phyloP scores from a whole-genome alignment of 1,139 yeast species.

The Debaryomyces psychrophilus region DNA sequence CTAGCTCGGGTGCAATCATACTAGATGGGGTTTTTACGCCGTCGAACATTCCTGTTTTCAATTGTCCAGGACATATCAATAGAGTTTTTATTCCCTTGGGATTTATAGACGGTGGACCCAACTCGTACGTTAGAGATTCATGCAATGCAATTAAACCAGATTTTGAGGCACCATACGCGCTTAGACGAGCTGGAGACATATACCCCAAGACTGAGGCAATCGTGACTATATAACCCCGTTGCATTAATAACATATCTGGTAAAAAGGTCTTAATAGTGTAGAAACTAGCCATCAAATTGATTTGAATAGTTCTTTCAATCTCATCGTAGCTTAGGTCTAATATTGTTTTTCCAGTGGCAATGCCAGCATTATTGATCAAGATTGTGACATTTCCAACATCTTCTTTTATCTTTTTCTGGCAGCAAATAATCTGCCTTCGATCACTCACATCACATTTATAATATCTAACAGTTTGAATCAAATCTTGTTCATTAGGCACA shows the following conservation, averaged over 20 bases:
- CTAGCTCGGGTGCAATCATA: constrained; percentile 79
- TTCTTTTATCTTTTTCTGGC: constrained; percentile 40
- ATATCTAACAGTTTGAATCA: constrained; percentile 51
- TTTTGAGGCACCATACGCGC: constrained; percentile 88
- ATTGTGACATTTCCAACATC: constrained; percentile 65
- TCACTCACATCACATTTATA: constrained; percentile 71
- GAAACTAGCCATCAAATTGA: constrained; percentile 71
- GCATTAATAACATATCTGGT: constrained; percentile 65
- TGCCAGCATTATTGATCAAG: constrained; percentile 83
- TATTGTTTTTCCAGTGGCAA: constrained; percentile 61
- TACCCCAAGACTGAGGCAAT: constrained; percentile 84
- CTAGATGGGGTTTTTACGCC: constrained; percentile 73
- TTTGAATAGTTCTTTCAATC: constrained; percentile 60
- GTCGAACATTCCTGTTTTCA: constrained; percentile 70
- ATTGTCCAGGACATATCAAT: constrained; percentile 85
- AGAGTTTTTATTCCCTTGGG: constrained; percentile 67
- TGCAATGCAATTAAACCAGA: constrained; percentile 85
- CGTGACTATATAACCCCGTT: constrained; percentile 78
- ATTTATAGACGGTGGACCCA: constrained; percentile 55
- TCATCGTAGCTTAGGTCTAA: constrained; percentile 57
- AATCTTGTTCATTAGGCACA: constrained; percentile 38
- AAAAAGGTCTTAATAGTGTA: constrained; percentile 69
- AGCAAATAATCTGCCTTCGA: constrained; percentile 39
- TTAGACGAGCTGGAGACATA: constrained; percentile 77
- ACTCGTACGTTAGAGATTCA: constrained; percentile 74